Evolutionary conservation across 495 filamentous ascomycete genomes (phyloP).

Genomic region (Neurospora hispaniola): DNA sequence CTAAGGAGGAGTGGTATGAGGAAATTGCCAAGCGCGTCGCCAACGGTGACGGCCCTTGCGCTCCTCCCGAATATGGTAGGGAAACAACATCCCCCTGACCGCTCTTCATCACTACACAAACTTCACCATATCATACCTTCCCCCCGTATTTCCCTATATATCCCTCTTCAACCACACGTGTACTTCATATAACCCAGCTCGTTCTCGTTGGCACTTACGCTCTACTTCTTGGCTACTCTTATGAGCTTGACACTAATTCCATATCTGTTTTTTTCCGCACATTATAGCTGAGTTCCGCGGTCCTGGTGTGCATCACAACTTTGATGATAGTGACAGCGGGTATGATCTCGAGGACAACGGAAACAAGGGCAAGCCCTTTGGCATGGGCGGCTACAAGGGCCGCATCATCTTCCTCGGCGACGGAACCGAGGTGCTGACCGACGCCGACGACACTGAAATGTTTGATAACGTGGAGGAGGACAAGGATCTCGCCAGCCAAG

Average conservation of each 20-base stretch:
- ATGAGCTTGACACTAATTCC: slow-evolving; percentile 17
- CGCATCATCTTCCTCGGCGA: slow-evolving; percentile 91
- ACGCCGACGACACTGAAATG: slow-evolving; percentile 81
- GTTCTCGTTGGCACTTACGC: neutral
- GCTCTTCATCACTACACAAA: neutral
- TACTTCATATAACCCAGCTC: neutral
- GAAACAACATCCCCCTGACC: slow-evolving; percentile 14
- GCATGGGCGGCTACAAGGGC: slow-evolving; percentile 55
- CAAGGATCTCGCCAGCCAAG: slow-evolving; percentile 54
- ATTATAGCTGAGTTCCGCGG: slow-evolving; percentile 85
- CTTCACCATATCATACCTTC: neutral
- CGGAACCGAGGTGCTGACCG: slow-evolving; percentile 79
- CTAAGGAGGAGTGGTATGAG: slow-evolving; percentile 96
- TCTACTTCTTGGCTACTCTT: neutral
- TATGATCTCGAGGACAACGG: slow-evolving; percentile 62
- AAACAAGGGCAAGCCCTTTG: slow-evolving; percentile 30
- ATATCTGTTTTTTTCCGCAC: slow-evolving; percentile 9
- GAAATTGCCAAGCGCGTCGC: slow-evolving; percentile 89
- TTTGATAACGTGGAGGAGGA: slow-evolving; percentile 84
- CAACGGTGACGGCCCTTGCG: slow-evolving; percentile 94
- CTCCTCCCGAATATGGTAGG: slow-evolving; percentile 99
- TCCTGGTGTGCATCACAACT: slow-evolving; percentile 78
- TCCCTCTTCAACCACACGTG: slow-evolving; percentile 9
- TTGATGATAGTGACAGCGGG: slow-evolving; percentile 86
- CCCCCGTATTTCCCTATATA: neutral